Evolutionary conservation across 1,284 basidiomycete genomes (phyloP).

Genomic region (Boletellus dicymbophilus): DNA sequence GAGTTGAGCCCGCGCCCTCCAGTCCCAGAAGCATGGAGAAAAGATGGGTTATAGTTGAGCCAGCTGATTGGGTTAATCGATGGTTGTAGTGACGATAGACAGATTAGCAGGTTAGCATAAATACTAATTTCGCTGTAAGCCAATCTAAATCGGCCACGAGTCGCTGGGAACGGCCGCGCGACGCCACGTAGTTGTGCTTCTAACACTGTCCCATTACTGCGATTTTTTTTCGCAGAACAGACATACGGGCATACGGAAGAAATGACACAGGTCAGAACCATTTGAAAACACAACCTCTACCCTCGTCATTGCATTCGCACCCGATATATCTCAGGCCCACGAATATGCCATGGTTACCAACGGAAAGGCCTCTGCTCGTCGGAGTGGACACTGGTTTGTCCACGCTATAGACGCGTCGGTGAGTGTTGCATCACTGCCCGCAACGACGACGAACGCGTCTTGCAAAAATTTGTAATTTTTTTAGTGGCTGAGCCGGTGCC

Average conservation of each 20-base stretch:
- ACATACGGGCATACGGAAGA: background rate
- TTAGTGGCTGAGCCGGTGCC: slow-evolving; percentile 3
- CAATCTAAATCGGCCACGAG: slow-evolving; percentile 23
- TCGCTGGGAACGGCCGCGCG: slow-evolving; percentile 20
- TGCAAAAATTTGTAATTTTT: no score
- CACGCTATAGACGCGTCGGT: background rate
- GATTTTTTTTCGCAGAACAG: slow-evolving; percentile 4
- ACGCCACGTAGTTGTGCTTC: slow-evolving; percentile 15
- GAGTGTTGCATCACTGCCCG: background rate
- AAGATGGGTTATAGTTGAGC: background rate
- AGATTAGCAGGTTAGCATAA: slow-evolving; percentile 11
- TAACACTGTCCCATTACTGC: slow-evolving; percentile 16
- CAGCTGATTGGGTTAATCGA: slow-evolving; percentile 21
- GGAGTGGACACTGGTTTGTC: background rate
- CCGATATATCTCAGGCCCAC: background rate
- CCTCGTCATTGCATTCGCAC: background rate
- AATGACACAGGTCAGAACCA: background rate
- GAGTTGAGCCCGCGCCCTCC: no score
- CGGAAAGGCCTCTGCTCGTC: background rate
- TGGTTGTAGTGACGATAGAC: slow-evolving; percentile 18
- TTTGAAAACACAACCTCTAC: background rate
- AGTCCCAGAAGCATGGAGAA: background rate
- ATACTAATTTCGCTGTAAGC: slow-evolving; percentile 7
- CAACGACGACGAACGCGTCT: slow-evolving; percentile 12
- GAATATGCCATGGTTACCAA: background rate